Evolutionary conservation across 257 asterid species (phyloP).

Genomic region (Nicotiana noctiflora): DNA sequence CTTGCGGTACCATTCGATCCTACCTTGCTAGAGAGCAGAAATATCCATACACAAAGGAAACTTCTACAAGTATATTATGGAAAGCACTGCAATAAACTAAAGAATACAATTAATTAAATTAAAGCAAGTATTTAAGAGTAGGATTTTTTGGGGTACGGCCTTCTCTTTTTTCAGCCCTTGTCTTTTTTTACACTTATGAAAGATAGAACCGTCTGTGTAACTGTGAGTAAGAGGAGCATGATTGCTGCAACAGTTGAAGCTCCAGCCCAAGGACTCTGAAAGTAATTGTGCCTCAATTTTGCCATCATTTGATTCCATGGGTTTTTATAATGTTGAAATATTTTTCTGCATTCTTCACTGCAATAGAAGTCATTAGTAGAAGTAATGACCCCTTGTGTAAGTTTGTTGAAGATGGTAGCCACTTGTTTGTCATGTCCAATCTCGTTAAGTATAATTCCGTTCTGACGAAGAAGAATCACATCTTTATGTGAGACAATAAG

Average conservation of each 20-base stretch:
- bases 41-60: too few relatives aligned
- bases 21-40: too few relatives aligned
- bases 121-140: too few relatives aligned
- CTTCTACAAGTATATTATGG: too few relatives aligned
- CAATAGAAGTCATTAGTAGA: not conserved
- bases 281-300: too few relatives aligned
- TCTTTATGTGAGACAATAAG: slow-evolving; percentile 9
- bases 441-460: slow-evolving; percentile 7
- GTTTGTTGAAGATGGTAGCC: slow-evolving; percentile 10
- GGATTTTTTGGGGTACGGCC: too few relatives aligned
- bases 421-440: slow-evolving; percentile 16
- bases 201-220: not conserved
- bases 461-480: not conserved
- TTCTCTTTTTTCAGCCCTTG: too few relatives aligned
- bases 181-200: too few relatives aligned
- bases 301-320: slow-evolving; percentile 6
- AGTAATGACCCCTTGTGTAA: not conserved
- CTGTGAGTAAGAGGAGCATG: not conserved
- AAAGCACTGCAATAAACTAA: too few relatives aligned
- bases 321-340: slow-evolving; percentile 1
- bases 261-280: too few relatives aligned
- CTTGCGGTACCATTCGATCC: too few relatives aligned
- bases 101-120: too few relatives aligned
- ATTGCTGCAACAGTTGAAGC: not conserved
- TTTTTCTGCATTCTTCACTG: not conserved